Evolutionary conservation across 768 basidiomycete species (phyloP).

Genomic region (Calocybe cyanea): DNA sequence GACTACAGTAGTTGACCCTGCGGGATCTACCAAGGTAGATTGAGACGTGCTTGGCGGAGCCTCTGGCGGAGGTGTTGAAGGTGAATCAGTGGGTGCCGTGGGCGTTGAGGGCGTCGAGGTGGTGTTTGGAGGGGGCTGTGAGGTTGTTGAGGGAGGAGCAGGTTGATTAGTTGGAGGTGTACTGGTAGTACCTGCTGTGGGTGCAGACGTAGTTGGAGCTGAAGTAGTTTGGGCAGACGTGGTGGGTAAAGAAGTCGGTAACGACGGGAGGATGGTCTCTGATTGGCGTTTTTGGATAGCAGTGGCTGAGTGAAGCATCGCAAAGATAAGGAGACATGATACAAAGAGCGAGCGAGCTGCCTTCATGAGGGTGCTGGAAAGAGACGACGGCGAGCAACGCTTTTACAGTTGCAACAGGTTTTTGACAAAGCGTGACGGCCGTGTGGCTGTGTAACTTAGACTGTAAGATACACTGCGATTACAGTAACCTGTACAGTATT

Average conservation of each 20-base stretch:
- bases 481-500: too few species aligned
- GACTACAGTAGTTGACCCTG: slow-evolving; percentile 25
- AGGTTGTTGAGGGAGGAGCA: slow-evolving; percentile 7
- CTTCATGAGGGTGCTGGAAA: slow-evolving; percentile 20
- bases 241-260: background rate
- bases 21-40: slow-evolving; percentile 11
- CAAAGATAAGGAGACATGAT: slow-evolving; percentile 23
- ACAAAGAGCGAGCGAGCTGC: slow-evolving; percentile 20
- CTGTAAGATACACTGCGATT: too few species aligned
- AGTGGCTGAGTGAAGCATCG: slow-evolving; percentile 14
- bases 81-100: slow-evolving; percentile 13
- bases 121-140: background rate
- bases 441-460: slow-evolving; percentile 18
- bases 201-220: slow-evolving; percentile 7
- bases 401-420: slow-evolving; percentile 10
- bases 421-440: slow-evolving; percentile 15
- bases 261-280: background rate
- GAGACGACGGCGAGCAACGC: slow-evolving; percentile 3
- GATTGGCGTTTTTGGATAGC: slow-evolving; percentile 18
- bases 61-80: slow-evolving; percentile 10
- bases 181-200: slow-evolving; percentile 8
- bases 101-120: slow-evolving; percentile 7
- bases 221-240: slow-evolving; percentile 16
- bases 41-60: slow-evolving; percentile 5
- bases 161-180: slow-evolving; percentile 2